phyloP scores from a whole-genome alignment of 2,329 filamentous ascomycete genomes.

The Botryotinia globosa region DNA sequence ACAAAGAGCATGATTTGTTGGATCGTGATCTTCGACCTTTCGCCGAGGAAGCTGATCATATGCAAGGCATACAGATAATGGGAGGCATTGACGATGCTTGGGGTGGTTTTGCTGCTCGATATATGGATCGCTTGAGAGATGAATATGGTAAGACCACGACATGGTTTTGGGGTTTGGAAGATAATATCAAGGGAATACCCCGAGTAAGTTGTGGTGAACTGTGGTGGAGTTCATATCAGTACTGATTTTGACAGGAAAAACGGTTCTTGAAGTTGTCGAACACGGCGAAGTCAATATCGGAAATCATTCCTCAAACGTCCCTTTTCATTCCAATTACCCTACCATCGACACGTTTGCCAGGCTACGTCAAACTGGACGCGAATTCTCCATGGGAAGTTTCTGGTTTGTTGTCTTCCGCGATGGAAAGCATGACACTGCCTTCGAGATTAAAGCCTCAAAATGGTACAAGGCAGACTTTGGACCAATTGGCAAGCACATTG shows the following conservation, averaged over 20 bases:
- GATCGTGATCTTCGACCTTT: slow-evolving; percentile 90
- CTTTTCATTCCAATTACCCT: slow-evolving; percentile 74
- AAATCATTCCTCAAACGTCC: slow-evolving; percentile 68
- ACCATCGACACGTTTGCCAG: slow-evolving; percentile 54
- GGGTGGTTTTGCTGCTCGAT: slow-evolving; percentile 72
- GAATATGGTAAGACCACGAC: slow-evolving; percentile 86
- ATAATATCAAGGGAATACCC: slow-evolving; percentile 50
- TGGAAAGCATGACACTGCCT: slow-evolving; percentile 78
- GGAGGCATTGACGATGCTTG: slow-evolving; percentile 73
- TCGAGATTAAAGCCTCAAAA: slow-evolving; percentile 59
- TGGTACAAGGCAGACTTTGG: slow-evolving; percentile 49
- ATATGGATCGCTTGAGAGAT: slow-evolving; percentile 76
- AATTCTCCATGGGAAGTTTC: slow-evolving; percentile 76
- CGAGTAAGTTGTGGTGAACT: slow-evolving; percentile 46
- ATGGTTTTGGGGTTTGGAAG: slow-evolving; percentile 83
- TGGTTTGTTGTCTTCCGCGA: slow-evolving; percentile 69
- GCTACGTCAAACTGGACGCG: slow-evolving; percentile 57
- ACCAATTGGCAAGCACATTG: slow-evolving; percentile 62
- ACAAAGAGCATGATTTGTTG: slow-evolving; percentile 79
- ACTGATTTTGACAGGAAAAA: slow-evolving; percentile 49
- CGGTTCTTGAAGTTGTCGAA: slow-evolving; percentile 67
- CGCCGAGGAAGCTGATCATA: slow-evolving; percentile 86
- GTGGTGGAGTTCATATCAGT: slow-evolving; percentile 4
- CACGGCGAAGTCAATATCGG: slow-evolving; percentile 66
- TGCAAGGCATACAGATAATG: slow-evolving; percentile 83